Evolutionary conservation across 2,329 filamentous ascomycete species (phyloP).

Genomic region (Tothia fuscella): DNA sequence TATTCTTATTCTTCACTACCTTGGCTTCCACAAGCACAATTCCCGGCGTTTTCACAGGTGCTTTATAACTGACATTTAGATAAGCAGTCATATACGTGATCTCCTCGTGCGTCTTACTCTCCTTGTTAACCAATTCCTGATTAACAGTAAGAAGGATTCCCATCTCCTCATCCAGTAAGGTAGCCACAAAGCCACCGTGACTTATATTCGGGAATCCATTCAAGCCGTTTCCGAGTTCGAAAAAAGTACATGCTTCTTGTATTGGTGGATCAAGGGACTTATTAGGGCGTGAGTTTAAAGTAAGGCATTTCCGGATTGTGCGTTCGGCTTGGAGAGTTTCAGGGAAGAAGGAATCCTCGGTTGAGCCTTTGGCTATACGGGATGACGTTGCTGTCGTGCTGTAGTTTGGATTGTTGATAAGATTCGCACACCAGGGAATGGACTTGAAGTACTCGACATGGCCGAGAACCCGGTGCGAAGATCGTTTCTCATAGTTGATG

Average conservation of each 20-base stretch:
- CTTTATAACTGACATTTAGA: slow-evolving; percentile 43
- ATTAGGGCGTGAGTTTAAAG: slow-evolving; percentile 13
- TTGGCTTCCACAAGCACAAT: slow-evolving; percentile 36
- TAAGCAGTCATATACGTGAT: slow-evolving; percentile 34
- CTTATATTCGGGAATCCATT: slow-evolving; percentile 41
- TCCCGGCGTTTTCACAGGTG: slow-evolving; percentile 39
- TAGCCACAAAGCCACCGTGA: slow-evolving; percentile 47
- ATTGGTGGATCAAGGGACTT: not conserved
- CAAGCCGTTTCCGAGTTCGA: slow-evolving; percentile 38
- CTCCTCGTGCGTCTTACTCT: slow-evolving; percentile 15
- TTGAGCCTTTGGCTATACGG: slow-evolving; percentile 25
- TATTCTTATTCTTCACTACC: slow-evolving; percentile 36
- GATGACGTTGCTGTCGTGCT: slow-evolving; percentile 28
- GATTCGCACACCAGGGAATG: slow-evolving; percentile 38
- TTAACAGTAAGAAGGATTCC: slow-evolving; percentile 25
- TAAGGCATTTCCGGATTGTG: slow-evolving; percentile 37
- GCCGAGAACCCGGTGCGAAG: not conserved
- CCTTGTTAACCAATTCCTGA: slow-evolving; percentile 11
- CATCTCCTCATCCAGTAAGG: slow-evolving; percentile 47
- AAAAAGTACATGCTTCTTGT: slow-evolving; percentile 18
- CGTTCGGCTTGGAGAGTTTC: slow-evolving; percentile 39
- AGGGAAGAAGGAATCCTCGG: slow-evolving; percentile 43
- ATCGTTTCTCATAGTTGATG: not conserved
- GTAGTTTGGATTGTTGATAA: slow-evolving; percentile 32
- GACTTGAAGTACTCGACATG: slow-evolving; percentile 16